phyloP scores from a whole-genome alignment of 192 early-diverging fungal species.

The Glomus cerebriforme region DNA sequence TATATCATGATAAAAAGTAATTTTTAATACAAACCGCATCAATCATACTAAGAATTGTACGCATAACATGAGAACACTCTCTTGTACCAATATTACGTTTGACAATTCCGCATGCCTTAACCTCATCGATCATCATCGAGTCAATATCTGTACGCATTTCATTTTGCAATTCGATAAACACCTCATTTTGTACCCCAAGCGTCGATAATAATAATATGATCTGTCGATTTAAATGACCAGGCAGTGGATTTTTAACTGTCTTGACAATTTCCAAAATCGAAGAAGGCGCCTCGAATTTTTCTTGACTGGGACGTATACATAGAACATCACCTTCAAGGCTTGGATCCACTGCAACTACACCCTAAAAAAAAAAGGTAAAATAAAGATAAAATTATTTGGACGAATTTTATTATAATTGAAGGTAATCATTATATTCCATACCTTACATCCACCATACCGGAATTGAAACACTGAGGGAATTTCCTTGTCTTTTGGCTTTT shows the following conservation, averaged over 20 bases:
- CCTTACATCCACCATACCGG: conserved; percentile 65
- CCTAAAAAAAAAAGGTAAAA: conserved; percentile 20
- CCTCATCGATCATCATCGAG: not conserved
- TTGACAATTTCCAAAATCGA: conserved; percentile 60
- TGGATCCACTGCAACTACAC: conserved; percentile 49
- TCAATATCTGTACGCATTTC: not conserved
- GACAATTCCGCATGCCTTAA: not conserved
- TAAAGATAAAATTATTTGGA: not conserved
- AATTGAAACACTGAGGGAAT: conserved; percentile 69
- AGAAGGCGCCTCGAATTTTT: conserved; percentile 58
- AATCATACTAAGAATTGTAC: conserved; percentile 16
- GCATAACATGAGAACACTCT: not conserved
- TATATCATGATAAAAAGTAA: not conserved
- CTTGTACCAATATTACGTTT: not conserved
- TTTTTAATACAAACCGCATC: not conserved
- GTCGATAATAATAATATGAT: conserved; percentile 60
- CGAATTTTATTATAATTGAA: no score
- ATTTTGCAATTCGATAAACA: conserved; percentile 3
- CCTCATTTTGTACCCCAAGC: conserved; percentile 55
- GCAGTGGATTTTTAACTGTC: conserved; percentile 44
- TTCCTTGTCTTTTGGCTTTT: conserved; percentile 40
- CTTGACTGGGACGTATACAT: conserved; percentile 55
- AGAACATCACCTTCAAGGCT: conserved; percentile 37
- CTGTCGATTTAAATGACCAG: conserved; percentile 64
- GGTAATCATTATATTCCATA: not conserved